Evolutionary conservation across 345 rosid genomes (phyloP), one percentile per base, ranked within the genome.

Genomic region (Salix caprea): DNA sequence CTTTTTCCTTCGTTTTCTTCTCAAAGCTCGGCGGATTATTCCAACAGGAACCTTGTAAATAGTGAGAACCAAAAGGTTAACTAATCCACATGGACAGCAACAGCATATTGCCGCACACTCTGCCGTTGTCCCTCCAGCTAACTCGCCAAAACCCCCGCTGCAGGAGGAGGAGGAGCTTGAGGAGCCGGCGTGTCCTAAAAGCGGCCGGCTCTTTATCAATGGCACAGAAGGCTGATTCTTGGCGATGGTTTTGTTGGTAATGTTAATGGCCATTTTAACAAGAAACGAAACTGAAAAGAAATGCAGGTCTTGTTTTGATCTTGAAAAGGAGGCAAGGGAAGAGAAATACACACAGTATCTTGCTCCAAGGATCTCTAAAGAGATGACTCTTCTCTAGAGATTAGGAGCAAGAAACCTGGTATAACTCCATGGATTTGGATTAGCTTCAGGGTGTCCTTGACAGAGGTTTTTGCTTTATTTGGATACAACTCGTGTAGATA

Each of bases 21-120:
- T 71, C 74, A 78, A 52, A 1, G 87, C 87, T 11, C 83, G 80
- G 73, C 86, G 80, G 84, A 84, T 84, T 7, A 86, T 78, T 58
- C 85, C 82, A 9, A 76, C 85, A 15, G 89, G 89, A 21, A 84
- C 76, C 74, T 84, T 86, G 80, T 80, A 86, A 26, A 82, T 62
- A 1, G 80, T 61, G 62, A 82, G 79, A 34, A 82, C 71, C 16
- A 86, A 18, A 50, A 86, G 77, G 77, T 84, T 80, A 26, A 70
- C 72, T 62, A 86, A 71, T 58, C 81, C 86, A 69, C 85, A 84
- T 12, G 89, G 89, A 69, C 89, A 86, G 42, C 89, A 86, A 50
- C 89, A 86, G 54, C 85, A 82, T 24, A 86, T 50, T 19, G 84
- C 89, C 15, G 85, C 86, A 71, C 89, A 86, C 71, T 84, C 89